Base-by-base conservation (phyloP, 345 rosid species). In the Chamaenerion angustifolium region DNA sequence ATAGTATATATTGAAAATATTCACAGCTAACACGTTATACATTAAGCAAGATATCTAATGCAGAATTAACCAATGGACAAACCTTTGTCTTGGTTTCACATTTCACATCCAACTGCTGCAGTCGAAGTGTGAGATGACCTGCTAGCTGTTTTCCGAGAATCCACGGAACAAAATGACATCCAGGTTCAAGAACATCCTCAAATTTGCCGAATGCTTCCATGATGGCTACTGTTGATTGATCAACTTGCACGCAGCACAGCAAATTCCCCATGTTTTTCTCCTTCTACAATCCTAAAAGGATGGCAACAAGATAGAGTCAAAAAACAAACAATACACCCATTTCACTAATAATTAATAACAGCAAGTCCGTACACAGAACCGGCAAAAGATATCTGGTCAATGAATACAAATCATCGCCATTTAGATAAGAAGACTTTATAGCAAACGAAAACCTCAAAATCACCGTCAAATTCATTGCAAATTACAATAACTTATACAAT, bases 21-120 rank as follows among this genome's bases (percentile, higher is more conserved):
- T 21, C 25, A 21, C 51, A 3, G 11, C 7, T 12, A 9, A 15
- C 21, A 47, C 5, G 50, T 21, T 16, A 17, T 16, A 47, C 11
- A 37, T 27, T n/a, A 17, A n/a, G 42, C 37, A 31, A 35, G 21
- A 11, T 4, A 10, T 27, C 54, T 27, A 13, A 12, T 4, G 11
- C 15, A 21, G 17, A 40, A 46, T 21, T 15, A 57, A 42, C 40
- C 41, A 4, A 27, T 21, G 4, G 11, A 46, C 42, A 10, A 18
- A 65, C 77, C 68, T 65, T 72, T 14, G 77, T 72, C 65, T 68
- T 72, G 40, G 77, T 72, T 56, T 72, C 71, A 21, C 77, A 72
- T n/a, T 57, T 57, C 37, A 72, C 73, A 50, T 68, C 77, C 64
- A 72, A 44, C 49, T 68, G 73, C 61, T 68, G 73, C 62, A 72